phyloP scores from a whole-genome alignment of 1,139 yeast genomes.

The Scheffersomyces quercinus region DNA sequence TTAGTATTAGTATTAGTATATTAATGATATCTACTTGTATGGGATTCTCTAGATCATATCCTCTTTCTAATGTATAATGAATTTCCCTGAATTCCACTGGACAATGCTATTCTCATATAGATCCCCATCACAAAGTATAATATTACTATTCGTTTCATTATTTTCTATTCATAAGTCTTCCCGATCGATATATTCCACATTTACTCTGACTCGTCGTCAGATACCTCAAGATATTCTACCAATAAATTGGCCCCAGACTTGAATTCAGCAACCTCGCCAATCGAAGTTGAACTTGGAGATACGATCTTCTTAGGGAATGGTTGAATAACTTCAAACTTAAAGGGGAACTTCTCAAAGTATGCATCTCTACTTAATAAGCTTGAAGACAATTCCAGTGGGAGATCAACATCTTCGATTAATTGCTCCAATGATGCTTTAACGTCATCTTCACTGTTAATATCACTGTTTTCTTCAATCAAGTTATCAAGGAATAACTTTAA shows the following conservation, averaged over 20 bases:
- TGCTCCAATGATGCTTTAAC: slow-evolving; percentile 4
- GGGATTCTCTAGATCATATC: too few relatives aligned
- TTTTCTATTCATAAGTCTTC: neutral
- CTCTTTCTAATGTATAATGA: too few relatives aligned
- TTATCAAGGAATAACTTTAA: slow-evolving; percentile 29
- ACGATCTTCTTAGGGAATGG: slow-evolving; percentile 45
- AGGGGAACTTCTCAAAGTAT: slow-evolving; percentile 26
- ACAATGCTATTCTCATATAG: too few relatives aligned
- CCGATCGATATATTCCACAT: slow-evolving; percentile 2
- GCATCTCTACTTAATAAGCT: slow-evolving; percentile 12
- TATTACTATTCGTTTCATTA: too few relatives aligned
- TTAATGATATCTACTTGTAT: too few relatives aligned
- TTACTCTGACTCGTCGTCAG: slow-evolving; percentile 19
- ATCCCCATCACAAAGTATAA: too few relatives aligned
- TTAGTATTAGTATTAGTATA: too few relatives aligned
- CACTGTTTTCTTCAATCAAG: slow-evolving; percentile 4
- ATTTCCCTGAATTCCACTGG: too few relatives aligned
- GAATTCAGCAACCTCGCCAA: slow-evolving; percentile 28
- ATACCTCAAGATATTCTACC: slow-evolving; percentile 32
- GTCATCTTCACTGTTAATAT: slow-evolving; percentile 8
- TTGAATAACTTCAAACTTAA: slow-evolving; percentile 42
- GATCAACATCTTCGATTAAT: neutral
- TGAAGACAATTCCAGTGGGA: too few relatives aligned
- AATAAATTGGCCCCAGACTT: slow-evolving; percentile 41
- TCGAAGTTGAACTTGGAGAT: slow-evolving; percentile 13